A percentile compares a stretch with the other conserved stretches of the same genome.
These are phyloP conservation scores for Phytophthora multivora DNA, from an alignment of 352 stramenopile species.

Conservation along the genomic window DNA sequence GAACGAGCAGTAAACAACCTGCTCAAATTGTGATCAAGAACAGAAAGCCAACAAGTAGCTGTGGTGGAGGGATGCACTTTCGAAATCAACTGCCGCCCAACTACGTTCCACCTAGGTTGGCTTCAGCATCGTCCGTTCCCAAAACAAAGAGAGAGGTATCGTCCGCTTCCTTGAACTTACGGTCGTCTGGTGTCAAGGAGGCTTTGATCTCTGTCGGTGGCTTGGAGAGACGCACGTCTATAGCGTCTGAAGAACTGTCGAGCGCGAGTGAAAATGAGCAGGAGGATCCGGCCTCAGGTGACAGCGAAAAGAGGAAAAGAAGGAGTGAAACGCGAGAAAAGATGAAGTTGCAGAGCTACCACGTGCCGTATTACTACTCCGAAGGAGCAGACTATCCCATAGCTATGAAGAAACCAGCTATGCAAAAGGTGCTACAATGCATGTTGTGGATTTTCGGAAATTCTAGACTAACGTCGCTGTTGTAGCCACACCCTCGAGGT, in stretches of 20 bases:
- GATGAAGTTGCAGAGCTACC: conserved; percentile 43
- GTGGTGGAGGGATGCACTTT: conserved; percentile 68
- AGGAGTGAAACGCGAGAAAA: conserved; percentile 1
- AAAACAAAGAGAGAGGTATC: conserved; percentile 16
- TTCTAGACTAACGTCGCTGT: background rate
- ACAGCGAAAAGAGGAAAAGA: conserved; percentile 8
- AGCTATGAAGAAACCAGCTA: background rate
- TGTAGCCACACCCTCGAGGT: conserved; percentile 47
- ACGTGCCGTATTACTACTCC: conserved; percentile 39
- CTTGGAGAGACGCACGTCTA: conserved; percentile 12
- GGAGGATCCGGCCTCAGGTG: conserved; percentile 7
- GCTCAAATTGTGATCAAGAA: conserved; percentile 37
- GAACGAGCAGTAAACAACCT: conserved; percentile 6
- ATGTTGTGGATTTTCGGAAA: background rate
- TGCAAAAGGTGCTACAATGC: conserved; percentile 1
- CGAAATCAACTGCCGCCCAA: conserved; percentile 72
- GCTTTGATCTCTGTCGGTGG: background rate
- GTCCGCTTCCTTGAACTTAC: background rate
- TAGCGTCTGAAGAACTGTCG: conserved; percentile 15
- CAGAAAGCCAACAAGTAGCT: conserved; percentile 24
- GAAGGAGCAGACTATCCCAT: background rate
- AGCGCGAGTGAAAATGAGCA: conserved; percentile 27
- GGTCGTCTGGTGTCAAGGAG: conserved; percentile 5
- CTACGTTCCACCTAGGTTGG: conserved; percentile 43
- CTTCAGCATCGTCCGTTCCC: conserved; percentile 8